Base-by-base conservation (phyloP, 768 basidiomycete species). In the Leucocoprinus sp. region DNA sequence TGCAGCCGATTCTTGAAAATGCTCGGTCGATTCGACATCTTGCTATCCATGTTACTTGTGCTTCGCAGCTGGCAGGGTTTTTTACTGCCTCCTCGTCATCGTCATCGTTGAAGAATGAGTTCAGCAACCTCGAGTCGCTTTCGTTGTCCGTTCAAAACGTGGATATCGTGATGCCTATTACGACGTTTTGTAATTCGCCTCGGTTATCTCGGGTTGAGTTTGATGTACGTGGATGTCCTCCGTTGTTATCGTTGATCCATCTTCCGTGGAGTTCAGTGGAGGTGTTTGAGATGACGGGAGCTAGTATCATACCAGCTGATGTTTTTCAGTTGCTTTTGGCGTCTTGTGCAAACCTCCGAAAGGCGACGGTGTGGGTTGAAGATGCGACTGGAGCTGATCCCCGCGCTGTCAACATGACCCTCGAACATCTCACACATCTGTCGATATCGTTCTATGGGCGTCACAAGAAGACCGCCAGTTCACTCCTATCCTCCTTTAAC, bases 361-460 rank as follows among this genome's bases (percentile, higher is more conserved):
- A 35, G 23, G 45, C 45, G 9, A 34, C 39, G 7, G 12, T 47
- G 5, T 47, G 45, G 45, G 29, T 47, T 23, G 45, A 47, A 26
- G 45, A 47, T 18, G n/a, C 38, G 11, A 22, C 23, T 14, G 28
- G n/a, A 9, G 17, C 9, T n/a, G 5, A 19, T 4, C 12, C 23
- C 39, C 22, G 22, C 23, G 11, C 23, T 2, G 23, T 34, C 23
- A 41, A 8, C 5, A 35, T 9, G 8, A 40, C 28, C 21, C 45
- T 45, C 28, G 22, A 29, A 4, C 21, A 29, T 18, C 33, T 47
- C 31, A 27, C 45, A 12, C 38, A 41, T 18, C 45, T 47, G 38
- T 40, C 45, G 15, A 12, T 47, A 34, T 47, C 38, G 22, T 47
- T 47, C 17, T 47, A 47, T 24, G 45, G 45, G 5, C 45, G 45